phyloP scores from a whole-genome alignment of 2,329 filamentous ascomycete species.

The Gnomoniopsis smithogilvyi region DNA sequence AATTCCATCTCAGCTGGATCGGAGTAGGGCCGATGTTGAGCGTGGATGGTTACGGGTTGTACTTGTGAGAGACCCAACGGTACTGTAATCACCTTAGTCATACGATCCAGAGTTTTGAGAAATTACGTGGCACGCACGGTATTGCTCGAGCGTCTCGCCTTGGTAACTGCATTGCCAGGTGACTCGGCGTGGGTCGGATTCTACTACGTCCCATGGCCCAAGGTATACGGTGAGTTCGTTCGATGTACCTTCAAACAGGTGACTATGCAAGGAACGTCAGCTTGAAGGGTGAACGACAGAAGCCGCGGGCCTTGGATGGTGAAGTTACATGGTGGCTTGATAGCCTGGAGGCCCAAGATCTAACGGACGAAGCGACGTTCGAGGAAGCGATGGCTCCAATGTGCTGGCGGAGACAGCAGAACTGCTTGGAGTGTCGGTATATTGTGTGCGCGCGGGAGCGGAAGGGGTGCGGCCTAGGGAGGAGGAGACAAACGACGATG shows the following conservation, averaged over 20 bases:
- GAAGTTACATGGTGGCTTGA: conserved; percentile 49
- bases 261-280: conserved; percentile 30
- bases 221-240: conserved; percentile 49
- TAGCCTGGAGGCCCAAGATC: conserved; percentile 52
- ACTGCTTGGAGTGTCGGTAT: conserved; percentile 42
- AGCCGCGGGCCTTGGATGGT: conserved; percentile 9
- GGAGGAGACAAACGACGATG: conserved; percentile 47
- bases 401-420: conserved; percentile 43
- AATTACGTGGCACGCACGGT: conserved; percentile 33
- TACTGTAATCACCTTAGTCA: conserved; percentile 30
- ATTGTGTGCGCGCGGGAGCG: conserved; percentile 37
- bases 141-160: conserved; percentile 50
- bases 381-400: conserved; percentile 36
- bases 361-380: conserved; percentile 40
- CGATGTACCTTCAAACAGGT: conserved; percentile 46
- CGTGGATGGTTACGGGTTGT: conserved; percentile 47
- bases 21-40: conserved; percentile 47
- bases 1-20: conserved; percentile 49
- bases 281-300: conserved; percentile 10
- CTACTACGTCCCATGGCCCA: conserved; percentile 51
- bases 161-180: conserved; percentile 52
- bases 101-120: conserved; percentile 7
- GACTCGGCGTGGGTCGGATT: conserved; percentile 44
- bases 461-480: conserved; percentile 39
- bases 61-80: conserved; percentile 43